These are phyloP conservation scores for Vigna trinervia DNA, from an alignment of 306 rosid genomes.

Conservation along the genomic window DNA sequence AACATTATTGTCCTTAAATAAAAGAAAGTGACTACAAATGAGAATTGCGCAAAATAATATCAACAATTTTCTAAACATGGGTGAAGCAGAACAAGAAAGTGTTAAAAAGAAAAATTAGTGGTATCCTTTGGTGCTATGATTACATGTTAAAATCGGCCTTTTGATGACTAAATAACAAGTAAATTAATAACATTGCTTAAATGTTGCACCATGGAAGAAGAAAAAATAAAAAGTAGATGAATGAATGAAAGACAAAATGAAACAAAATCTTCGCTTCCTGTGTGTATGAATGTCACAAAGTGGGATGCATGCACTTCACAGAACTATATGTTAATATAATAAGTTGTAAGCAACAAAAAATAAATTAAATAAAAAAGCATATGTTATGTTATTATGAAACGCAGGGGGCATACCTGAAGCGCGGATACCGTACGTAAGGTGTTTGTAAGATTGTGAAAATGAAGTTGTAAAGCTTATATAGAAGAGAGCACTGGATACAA, in stretches of 20 bases:
- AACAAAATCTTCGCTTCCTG: background rate
- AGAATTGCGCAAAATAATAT: background rate
- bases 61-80: background rate
- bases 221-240: background rate
- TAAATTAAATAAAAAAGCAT: background rate
- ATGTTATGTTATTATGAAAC: background rate
- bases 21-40: background rate
- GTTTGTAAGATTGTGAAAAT: no score
- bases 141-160: background rate
- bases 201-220: background rate
- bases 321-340: background rate
- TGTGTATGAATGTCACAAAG: no score
- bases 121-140: background rate
- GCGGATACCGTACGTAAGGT: no score
- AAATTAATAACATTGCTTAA: background rate
- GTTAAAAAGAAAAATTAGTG: background rate
- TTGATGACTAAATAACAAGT: background rate
- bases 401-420: no score
- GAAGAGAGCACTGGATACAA: no score
- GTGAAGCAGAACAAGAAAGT: background rate
- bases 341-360: background rate
- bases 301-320: background rate
- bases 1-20: background rate
- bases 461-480: no score
- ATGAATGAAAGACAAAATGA: background rate